Evolutionary conservation across 2,329 filamentous ascomycete species (phyloP).

Genomic region (Mycosphaerella sp.): DNA sequence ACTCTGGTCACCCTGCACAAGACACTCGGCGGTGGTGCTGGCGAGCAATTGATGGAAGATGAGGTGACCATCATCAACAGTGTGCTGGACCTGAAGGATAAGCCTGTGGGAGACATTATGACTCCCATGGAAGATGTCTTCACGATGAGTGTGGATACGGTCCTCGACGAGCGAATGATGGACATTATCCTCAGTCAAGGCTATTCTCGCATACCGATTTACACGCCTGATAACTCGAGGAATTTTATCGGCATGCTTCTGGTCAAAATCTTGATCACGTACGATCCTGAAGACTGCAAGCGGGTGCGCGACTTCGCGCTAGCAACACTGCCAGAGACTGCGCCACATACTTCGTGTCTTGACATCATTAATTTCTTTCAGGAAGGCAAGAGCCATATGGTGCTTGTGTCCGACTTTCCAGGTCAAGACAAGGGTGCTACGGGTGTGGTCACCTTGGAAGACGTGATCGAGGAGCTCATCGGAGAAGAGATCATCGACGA

Average conservation of each 20-base stretch:
- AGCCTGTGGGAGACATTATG: constrained; percentile 93
- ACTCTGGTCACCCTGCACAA: constrained; percentile 93
- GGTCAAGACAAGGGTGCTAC: constrained; percentile 87
- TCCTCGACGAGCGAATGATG: constrained; percentile 91
- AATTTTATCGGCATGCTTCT: constrained; percentile 98
- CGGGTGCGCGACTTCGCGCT: constrained; percentile 84
- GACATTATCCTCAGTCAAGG: constrained; percentile 87
- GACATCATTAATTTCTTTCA: constrained; percentile 99
- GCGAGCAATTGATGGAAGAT: constrained; percentile 87
- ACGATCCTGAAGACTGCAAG: constrained; percentile 88
- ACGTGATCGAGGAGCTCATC: constrained; percentile 97
- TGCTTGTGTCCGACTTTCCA: constrained; percentile 82
- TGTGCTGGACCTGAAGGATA: constrained; percentile 92
- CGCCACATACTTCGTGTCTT: constrained; percentile 89
- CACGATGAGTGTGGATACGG: constrained; percentile 88
- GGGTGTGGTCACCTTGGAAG: constrained; percentile 91
- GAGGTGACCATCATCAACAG: constrained; percentile 99
- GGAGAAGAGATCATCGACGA: constrained; percentile 99
- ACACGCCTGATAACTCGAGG: constrained; percentile 70
- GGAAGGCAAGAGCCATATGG: constrained; percentile 98
- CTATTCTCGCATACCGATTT: constrained; percentile 93
- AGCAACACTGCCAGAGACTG: constrained; percentile 89
- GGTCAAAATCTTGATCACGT: constrained; percentile 98
- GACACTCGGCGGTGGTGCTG: constrained; percentile 73
- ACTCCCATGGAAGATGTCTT: constrained; percentile 98